phyloP scores from a whole-genome alignment of 208 protist species.

The Leishmania tropica region DNA sequence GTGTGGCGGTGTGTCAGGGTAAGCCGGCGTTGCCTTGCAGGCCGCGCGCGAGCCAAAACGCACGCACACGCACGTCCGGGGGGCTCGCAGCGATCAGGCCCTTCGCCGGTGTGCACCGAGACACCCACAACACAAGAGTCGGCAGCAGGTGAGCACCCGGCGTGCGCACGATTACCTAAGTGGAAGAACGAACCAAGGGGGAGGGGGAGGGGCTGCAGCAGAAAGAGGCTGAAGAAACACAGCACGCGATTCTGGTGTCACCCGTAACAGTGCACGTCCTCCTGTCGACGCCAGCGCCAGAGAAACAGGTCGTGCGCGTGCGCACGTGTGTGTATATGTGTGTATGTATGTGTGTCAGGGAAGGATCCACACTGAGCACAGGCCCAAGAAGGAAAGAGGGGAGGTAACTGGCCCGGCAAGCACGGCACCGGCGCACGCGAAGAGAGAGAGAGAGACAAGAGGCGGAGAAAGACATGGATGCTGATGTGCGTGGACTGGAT shows the following conservation, averaged over 20 bases:
- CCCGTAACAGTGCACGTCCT: no score
- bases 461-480: not conserved
- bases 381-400: not conserved
- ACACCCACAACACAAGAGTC: no score
- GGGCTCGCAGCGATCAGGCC: no score
- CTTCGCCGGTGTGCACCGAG: no score
- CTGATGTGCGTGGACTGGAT: rapidly evolving
- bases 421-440: not conserved
- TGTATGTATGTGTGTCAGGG: not conserved
- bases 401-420: not conserved
- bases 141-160: no score
- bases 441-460: not conserved
- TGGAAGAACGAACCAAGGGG: not conserved
- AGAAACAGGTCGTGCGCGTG: not conserved
- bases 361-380: not conserved
- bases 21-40: no score
- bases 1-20: no score
- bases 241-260: no score
- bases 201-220: not conserved
- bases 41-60: no score
- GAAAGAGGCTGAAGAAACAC: not conserved
- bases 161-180: not conserved
- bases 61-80: no score
- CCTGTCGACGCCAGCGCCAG: not conserved
- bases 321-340: no score